Base-by-base conservation (phyloP, 768 basidiomycete species). In the Podaxis pistillaris region DNA sequence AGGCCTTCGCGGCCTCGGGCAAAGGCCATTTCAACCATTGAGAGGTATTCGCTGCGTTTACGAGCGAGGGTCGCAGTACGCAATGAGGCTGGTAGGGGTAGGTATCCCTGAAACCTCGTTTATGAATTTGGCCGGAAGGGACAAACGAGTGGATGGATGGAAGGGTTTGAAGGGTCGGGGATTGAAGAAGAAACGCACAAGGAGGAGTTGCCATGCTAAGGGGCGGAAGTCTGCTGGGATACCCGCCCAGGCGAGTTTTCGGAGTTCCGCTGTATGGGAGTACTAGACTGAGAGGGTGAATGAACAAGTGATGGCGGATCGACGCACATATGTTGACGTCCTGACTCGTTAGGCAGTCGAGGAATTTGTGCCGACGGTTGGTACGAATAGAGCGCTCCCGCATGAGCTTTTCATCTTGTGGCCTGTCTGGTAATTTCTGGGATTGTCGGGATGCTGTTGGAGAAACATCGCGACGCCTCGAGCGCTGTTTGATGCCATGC, bases 241-340 rank as follows among this genome's bases (percentile, higher is more conserved):
- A 24, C 97, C 97, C 56, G 90, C 89, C 97, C 97, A 99, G 19
- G 95, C 89, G 53, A 97, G 83, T 70, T 94, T 94, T 53, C 95
- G 83, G 64, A 99, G 80, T 72, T 94, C 92, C 19, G 86, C 92
- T 62, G 22, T 30, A 26, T 24, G 38, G 37, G 91, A 66, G 15
- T 22, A 30, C 54, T 30, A 36, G 28, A 63, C 64, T 57, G 62
- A 65, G 65, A 49, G 36, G 36, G 46, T 40, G 55, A 36, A 30
- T 36, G 53, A 36, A 36, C 37, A 56, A 53, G 49, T 33, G 33
- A 33, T 46, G 56, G 7, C 15, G n/a, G 28, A 37, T 9, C 55
- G 49, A 78, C 87, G 65, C 68, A 91, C 91, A 85, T 52, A 97
- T 89, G 71, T 94, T 89, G 54, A 96, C 88, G 66, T 93, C 90